Evolutionary conservation across 2,329 filamentous ascomycete genomes (phyloP).

Genomic region (Domatiomyces catenatus): DNA sequence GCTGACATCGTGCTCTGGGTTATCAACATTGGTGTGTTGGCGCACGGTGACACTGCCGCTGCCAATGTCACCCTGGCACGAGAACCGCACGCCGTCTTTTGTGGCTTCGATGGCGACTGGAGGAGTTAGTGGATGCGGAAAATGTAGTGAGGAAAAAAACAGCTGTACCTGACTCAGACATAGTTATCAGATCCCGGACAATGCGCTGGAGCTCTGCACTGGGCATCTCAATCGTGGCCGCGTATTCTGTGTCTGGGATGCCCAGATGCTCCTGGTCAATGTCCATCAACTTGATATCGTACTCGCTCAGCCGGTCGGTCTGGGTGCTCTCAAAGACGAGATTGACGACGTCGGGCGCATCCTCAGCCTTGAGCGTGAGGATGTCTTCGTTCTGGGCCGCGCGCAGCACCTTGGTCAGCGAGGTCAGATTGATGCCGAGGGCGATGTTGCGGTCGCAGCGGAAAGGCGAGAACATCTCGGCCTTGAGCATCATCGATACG

Average conservation of each 20-base stretch:
- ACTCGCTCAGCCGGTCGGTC: constrained; percentile 88
- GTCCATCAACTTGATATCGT: constrained; percentile 99
- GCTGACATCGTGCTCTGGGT: constrained; percentile 68
- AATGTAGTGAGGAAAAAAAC: neutral
- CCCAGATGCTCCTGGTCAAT: constrained; percentile 99
- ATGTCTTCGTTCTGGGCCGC: constrained; percentile 89
- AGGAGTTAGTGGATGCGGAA: neutral
- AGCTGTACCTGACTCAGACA: constrained; percentile 77
- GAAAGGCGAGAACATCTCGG: constrained; percentile 85
- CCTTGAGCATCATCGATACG: constrained; percentile 96
- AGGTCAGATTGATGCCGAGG: constrained; percentile 90
- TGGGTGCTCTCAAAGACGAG: constrained; percentile 82
- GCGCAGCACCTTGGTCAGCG: constrained; percentile 91
- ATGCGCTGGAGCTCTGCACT: constrained; percentile 84
- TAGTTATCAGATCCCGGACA: constrained; percentile 74
- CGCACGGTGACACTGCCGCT: constrained; percentile 86
- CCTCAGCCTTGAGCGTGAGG: constrained; percentile 91
- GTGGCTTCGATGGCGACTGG: constrained; percentile 85
- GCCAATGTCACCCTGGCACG: constrained; percentile 85
- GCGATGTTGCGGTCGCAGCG: constrained; percentile 98
- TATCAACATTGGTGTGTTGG: constrained; percentile 75
- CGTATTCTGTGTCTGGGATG: constrained; percentile 97
- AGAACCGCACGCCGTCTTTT: constrained; percentile 96
- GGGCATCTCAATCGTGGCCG: constrained; percentile 79
- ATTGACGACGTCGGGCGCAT: constrained; percentile 89